Percentiles rank a stretch among this genome's conserved stretches.
Conservation (phyloP, 2,329 filamentous ascomycete genomes). For the Didymella keratinophila region DNA sequence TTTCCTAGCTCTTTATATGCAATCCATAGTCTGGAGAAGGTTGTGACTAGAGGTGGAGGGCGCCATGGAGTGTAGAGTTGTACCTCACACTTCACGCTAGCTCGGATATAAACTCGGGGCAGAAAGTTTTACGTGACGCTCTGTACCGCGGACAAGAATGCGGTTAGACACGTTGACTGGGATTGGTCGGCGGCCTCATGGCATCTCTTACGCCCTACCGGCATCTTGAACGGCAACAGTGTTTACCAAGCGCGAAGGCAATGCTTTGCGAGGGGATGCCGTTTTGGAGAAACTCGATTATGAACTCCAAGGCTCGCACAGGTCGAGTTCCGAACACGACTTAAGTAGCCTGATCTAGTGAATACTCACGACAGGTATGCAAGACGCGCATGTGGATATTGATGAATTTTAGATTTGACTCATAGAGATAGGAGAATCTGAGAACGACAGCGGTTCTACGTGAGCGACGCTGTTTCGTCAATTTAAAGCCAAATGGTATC, state of each 20-base stretch:
- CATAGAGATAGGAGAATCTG: constrained; percentile 34
- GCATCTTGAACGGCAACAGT: neutral
- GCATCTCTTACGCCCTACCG: neutral
- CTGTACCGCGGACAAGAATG: neutral
- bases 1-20: neutral
- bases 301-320: neutral
- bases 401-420: neutral
- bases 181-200: neutral
- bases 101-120: constrained; percentile 25
- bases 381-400: neutral
- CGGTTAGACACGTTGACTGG: neutral
- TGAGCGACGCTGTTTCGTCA: constrained; percentile 28
- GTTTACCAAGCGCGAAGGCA: too few species aligned
- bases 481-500: constrained; percentile 43
- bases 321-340: neutral
- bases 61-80: neutral
- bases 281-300: neutral
- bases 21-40: constrained; percentile 5
- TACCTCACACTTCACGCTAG: constrained; percentile 7
- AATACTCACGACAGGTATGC: neutral
- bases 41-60: constrained; percentile 19
- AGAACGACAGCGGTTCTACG: constrained; percentile 17
- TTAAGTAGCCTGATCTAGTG: neutral
- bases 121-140: constrained; percentile 24
- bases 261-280: neutral